Percentiles rank a stretch among this genome's conserved stretches.
phyloP scores from a whole-genome alignment of 2,329 filamentous ascomycete genomes.

The Colletotrichum eleusines region DNA sequence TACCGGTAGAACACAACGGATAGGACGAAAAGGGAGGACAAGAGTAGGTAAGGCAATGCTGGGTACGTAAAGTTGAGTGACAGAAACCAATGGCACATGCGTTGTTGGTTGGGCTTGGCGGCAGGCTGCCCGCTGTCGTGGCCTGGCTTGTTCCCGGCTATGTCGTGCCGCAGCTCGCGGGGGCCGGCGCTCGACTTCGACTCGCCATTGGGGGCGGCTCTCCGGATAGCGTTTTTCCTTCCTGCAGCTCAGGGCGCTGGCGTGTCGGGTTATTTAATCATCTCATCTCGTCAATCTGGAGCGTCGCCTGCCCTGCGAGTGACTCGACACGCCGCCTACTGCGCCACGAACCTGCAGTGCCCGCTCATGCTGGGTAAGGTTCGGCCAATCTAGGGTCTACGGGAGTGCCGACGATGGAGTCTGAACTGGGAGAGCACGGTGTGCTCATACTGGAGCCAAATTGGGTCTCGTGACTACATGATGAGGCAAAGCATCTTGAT shows the following conservation, averaged over 20 bases:
- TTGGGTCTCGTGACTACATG: not conserved
- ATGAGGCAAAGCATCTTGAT: not conserved
- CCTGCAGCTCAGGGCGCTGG: not conserved
- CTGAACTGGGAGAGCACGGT: not conserved
- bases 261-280: not conserved
- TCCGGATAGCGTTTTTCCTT: not conserved
- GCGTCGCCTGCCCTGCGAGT: slow-evolving; percentile 3
- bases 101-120: not conserved
- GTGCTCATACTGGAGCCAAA: not conserved
- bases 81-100: not conserved
- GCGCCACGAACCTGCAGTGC: slow-evolving; percentile 27
- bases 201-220: not conserved
- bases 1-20: not conserved
- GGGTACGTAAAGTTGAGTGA: not conserved
- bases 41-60: not conserved
- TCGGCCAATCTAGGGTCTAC: slow-evolving; percentile 6
- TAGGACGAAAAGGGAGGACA: not conserved
- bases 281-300: slow-evolving; percentile 8
- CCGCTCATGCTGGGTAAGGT: not conserved
- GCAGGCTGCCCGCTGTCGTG: not conserved
- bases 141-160: not conserved
- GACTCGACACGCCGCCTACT: not conserved
- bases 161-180: not conserved
- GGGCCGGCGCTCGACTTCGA: slow-evolving; percentile 10
- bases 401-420: not conserved